phyloP scores from a whole-genome alignment of 2,329 filamentous ascomycete species.

The Cryphonectria japonica region DNA sequence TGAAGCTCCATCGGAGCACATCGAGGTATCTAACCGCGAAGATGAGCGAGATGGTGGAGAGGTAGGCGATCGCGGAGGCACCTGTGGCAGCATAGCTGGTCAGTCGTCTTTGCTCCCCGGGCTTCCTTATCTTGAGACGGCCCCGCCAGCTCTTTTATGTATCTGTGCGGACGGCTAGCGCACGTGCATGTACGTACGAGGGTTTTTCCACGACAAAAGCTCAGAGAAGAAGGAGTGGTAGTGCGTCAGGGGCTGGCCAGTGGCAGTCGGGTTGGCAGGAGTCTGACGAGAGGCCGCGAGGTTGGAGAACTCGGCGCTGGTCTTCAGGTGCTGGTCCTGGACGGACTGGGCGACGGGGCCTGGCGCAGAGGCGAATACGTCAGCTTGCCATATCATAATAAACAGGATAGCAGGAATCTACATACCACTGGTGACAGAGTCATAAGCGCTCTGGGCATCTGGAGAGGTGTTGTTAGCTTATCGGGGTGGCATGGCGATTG shows the following conservation, averaged over 20 bases:
- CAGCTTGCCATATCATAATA: background rate
- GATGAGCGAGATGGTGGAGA: slow-evolving; percentile 60
- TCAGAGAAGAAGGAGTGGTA: slow-evolving; percentile 74
- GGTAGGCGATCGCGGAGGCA: slow-evolving; percentile 68
- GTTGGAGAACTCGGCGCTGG: slow-evolving; percentile 59
- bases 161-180: background rate
- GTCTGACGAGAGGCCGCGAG: slow-evolving; percentile 61
- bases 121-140: background rate
- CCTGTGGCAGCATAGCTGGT: slow-evolving; percentile 46
- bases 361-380: slow-evolving; percentile 35
- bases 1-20: slow-evolving; percentile 66
- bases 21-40: slow-evolving; percentile 68
- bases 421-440: slow-evolving; percentile 52
- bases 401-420: background rate
- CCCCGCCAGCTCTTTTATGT: background rate
- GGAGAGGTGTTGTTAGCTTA: slow-evolving; percentile 39
- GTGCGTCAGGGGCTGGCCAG: slow-evolving; percentile 66
- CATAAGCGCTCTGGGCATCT: slow-evolving; percentile 56
- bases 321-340: slow-evolving; percentile 60
- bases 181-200: slow-evolving; percentile 52
- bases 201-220: slow-evolving; percentile 71
- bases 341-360: slow-evolving; percentile 64
- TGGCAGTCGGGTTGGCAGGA: slow-evolving; percentile 57
- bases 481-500: slow-evolving; percentile 31
- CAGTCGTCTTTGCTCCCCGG: slow-evolving; percentile 13